Evolutionary conservation across 345 rosid species (phyloP).

Genomic region (Populus deltoides): DNA sequence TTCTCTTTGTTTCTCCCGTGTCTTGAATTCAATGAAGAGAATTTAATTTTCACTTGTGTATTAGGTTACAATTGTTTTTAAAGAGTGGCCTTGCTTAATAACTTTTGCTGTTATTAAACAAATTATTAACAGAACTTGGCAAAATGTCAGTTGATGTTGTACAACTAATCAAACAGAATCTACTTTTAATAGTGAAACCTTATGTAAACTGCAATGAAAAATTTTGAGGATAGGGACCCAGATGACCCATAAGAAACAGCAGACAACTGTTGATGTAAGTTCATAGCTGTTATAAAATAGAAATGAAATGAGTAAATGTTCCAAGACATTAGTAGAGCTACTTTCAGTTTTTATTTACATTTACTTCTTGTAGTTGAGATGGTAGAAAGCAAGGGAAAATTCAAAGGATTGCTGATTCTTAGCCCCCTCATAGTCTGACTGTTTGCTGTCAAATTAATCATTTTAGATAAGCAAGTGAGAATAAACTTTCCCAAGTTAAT

Average conservation of each 20-base stretch:
- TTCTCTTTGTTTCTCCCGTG: neutral
- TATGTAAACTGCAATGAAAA: no score
- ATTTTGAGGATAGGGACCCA: neutral
- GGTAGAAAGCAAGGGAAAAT: no score
- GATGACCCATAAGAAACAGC: neutral
- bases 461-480: neutral
- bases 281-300: no score
- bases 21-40: neutral
- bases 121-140: neutral
- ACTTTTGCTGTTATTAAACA: neutral
- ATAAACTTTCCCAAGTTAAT: neutral
- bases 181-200: neutral
- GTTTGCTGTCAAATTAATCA: neutral
- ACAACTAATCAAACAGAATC: neutral
- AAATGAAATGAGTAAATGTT: no score
- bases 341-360: no score
- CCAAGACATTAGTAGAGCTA: neutral
- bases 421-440: neutral
- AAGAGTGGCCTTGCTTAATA: no score
- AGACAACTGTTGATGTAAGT: neutral
- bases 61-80: no score
- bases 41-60: no score
- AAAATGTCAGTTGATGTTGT: neutral
- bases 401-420: no score
- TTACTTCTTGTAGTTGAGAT: no score